Evolutionary conservation across 805 yeast species (phyloP).

Genomic region (Candida golubevii): DNA sequence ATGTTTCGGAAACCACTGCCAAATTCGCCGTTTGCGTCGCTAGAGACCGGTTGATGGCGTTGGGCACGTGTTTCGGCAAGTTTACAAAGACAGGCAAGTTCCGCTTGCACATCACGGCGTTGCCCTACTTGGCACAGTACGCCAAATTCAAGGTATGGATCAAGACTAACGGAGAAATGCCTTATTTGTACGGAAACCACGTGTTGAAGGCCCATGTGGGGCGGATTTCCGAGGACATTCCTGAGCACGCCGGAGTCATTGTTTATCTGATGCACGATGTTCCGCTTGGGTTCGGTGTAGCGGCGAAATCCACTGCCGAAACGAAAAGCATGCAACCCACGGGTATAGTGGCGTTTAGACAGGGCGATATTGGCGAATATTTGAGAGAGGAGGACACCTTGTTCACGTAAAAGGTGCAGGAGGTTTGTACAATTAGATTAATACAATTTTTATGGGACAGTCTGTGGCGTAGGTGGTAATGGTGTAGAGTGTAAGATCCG

Average conservation of each 20-base stretch:
- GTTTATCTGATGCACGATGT: conserved; percentile 88
- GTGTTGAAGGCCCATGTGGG: conserved; percentile 96
- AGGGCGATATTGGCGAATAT: conserved; percentile 96
- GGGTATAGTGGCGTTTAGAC: conserved; percentile 92
- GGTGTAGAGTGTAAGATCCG: too few relatives aligned
- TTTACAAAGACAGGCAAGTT: conserved; percentile 97
- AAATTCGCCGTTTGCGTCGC: conserved; percentile 88
- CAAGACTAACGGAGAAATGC: conserved; percentile 97
- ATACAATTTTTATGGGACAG: too few relatives aligned
- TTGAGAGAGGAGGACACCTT: conserved; percentile 96
- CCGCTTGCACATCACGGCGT: conserved; percentile 89
- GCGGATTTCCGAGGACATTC: conserved; percentile 93
- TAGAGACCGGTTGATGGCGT: conserved; percentile 83
- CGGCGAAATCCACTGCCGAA: conserved; percentile 88
- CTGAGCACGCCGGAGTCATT: conserved; percentile 95
- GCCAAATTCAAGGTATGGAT: conserved; percentile 96
- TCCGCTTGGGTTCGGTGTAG: conserved; percentile 93
- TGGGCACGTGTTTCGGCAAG: conserved; percentile 92
- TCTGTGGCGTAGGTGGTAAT: too few relatives aligned
- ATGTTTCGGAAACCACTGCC: conserved; percentile 78
- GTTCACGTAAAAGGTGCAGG: conserved; percentile 50
- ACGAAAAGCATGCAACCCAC: conserved; percentile 88
- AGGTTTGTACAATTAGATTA: too few relatives aligned
- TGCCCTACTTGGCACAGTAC: conserved; percentile 74
- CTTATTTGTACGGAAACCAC: conserved; percentile 93